Conservation (phyloP, 768 basidiomycete species). For the Dacryopinax primogenitus region DNA sequence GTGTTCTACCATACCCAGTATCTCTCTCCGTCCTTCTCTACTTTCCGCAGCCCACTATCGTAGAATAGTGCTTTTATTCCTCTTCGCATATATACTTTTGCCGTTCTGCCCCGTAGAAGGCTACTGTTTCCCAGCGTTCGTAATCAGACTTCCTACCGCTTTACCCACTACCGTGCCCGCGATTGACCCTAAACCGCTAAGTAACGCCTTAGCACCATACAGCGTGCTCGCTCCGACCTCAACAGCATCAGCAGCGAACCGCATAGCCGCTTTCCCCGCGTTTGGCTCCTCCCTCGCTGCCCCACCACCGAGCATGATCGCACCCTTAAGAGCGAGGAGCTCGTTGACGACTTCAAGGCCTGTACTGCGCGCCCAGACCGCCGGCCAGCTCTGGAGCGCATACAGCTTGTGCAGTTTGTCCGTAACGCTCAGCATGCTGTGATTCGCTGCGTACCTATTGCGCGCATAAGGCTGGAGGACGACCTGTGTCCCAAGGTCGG, state of each 20-base stretch:
- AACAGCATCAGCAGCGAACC: background rate
- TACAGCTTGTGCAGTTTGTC: conserved; percentile 90
- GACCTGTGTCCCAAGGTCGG: conserved; percentile 74
- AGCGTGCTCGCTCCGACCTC: conserved; percentile 1
- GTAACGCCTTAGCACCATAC: background rate
- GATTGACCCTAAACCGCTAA: background rate
- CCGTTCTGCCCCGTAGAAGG: background rate
- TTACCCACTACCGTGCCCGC: background rate
- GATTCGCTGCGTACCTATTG: conserved; percentile 75
- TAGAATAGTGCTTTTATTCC: background rate
- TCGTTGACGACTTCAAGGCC: conserved; percentile 90
- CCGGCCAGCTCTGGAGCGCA: conserved; percentile 44
- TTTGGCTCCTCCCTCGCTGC: conserved; percentile 20
- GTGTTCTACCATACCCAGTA: conserved; percentile 7
- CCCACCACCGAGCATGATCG: conserved; percentile 73
- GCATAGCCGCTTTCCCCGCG: background rate
- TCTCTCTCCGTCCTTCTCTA: background rate
- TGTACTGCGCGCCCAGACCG: conserved; percentile 77
- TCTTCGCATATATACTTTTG: background rate
- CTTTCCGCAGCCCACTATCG: background rate
- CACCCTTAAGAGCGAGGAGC: conserved; percentile 64
- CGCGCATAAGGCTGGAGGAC: conserved; percentile 64
- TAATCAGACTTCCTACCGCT: conserved; percentile 2
- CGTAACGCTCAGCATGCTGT: conserved; percentile 65
- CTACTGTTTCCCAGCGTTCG: conserved; percentile 2